These are phyloP conservation scores for Rickenella mellea DNA, from an alignment of 768 basidiomycete genomes.

Conservation along the genomic window DNA sequence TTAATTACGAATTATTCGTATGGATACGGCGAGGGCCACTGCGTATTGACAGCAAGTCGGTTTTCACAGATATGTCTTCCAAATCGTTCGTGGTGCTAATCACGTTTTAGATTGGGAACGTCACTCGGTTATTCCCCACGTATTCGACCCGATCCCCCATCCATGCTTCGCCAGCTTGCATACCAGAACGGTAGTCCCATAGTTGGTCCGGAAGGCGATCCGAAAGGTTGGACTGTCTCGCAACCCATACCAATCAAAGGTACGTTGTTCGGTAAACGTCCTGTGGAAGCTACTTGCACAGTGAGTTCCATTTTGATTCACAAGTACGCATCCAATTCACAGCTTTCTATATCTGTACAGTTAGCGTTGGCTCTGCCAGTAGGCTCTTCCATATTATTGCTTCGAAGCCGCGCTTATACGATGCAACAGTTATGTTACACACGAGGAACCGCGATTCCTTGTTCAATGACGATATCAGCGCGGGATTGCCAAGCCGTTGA, in stretches of 20 bases:
- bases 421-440: conserved; percentile 35
- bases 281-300: conserved; percentile 6
- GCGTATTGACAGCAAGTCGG: conserved; percentile 9
- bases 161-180: conserved; percentile 13
- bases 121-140: conserved; percentile 12
- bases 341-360: background rate
- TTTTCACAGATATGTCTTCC: background rate
- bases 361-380: background rate
- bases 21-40: conserved; percentile 10
- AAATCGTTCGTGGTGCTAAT: background rate
- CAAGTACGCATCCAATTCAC: background rate
- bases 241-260: conserved; percentile 7
- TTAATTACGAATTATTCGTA: conserved; percentile 11
- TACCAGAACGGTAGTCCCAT: conserved; percentile 12
- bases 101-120: conserved; percentile 8
- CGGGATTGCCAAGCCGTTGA: conserved; percentile 29
- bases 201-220: conserved; percentile 14
- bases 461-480: conserved; percentile 32
- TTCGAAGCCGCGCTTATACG: too few relatives aligned
- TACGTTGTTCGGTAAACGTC: conserved; percentile 11
- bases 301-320: conserved; percentile 4
- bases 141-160: conserved; percentile 11
- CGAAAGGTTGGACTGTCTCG: conserved; percentile 15
- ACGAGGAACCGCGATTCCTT: conserved; percentile 39
- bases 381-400: too few relatives aligned